Conservation (phyloP, 371 early-diverging fungal species). For the Rhizopus delemar region DNA sequence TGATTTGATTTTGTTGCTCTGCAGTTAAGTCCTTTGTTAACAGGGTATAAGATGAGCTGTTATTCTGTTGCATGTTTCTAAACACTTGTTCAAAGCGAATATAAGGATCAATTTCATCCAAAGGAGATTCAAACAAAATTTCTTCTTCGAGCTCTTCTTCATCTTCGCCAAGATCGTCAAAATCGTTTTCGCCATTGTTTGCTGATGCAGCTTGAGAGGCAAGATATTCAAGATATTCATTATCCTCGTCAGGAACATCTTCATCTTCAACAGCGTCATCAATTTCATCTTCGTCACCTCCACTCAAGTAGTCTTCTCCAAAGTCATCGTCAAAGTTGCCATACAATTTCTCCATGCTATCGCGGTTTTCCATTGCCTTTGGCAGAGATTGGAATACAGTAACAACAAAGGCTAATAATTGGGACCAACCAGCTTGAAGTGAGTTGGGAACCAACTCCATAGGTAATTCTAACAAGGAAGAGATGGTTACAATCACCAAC, state of each 20-base stretch:
- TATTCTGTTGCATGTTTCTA: slow-evolving; percentile 44
- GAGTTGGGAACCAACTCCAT: slow-evolving; percentile 68
- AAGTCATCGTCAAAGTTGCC: slow-evolving; percentile 55
- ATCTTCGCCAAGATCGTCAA: slow-evolving; percentile 70
- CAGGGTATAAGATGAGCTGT: slow-evolving; percentile 50
- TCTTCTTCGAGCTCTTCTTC: slow-evolving; percentile 78
- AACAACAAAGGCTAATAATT: slow-evolving; percentile 69
- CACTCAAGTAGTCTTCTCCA: slow-evolving; percentile 30
- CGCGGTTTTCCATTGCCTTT: slow-evolving; percentile 77
- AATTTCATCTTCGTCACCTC: slow-evolving; percentile 37
- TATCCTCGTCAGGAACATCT: slow-evolving; percentile 60
- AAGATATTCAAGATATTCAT: slow-evolving; percentile 67
- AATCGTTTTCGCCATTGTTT: slow-evolving; percentile 59
- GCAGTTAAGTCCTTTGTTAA: slow-evolving; percentile 54
- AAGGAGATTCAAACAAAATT: slow-evolving; percentile 76
- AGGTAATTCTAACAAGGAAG: slow-evolving; percentile 71
- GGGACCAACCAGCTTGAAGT: slow-evolving; percentile 71
- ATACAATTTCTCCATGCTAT: slow-evolving; percentile 61
- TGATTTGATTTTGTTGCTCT: slow-evolving; percentile 49
- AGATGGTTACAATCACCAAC: slow-evolving; percentile 78
- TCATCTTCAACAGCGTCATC: slow-evolving; percentile 52
- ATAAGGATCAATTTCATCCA: slow-evolving; percentile 85
- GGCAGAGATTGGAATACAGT: slow-evolving; percentile 75
- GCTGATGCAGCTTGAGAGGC: slow-evolving; percentile 56
- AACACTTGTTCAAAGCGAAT: slow-evolving; percentile 66